Evolutionary conservation across 371 early-diverging fungal genomes (phyloP), one percentile per base, ranked within the genome.

Genomic region (Chytridiales sp.): DNA sequence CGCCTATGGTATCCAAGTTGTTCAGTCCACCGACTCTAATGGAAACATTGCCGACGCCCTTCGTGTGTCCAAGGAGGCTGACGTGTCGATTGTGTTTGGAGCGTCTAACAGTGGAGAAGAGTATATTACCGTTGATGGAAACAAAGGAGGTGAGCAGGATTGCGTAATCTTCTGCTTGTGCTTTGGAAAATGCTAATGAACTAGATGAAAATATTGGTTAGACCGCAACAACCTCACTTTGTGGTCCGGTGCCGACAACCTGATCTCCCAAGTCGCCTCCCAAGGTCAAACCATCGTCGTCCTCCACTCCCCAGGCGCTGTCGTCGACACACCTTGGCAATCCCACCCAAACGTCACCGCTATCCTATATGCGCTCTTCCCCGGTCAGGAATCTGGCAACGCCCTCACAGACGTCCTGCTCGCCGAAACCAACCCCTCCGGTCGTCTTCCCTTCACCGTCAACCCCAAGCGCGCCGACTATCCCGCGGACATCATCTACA

Each of bases 351-450:
- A 82, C 62, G 52, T 75, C 42, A 80, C 72, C 42, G 82, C 83
- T 15, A 66, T 84, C 44, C 61, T 83, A 30, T 73, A 73, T 61
- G 74, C 82, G 24, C 73, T 76, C 40, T 54, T 77, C 27, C 75
- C 77, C 15, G 76, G 78, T 32, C 81, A 85, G 73, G 85, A 84
- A 54, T 69, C 79, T 24, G 85, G 85, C 35, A 83, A 83, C 49
- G 69, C 82, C 29, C 60, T 85, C 31, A 80, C 83, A 6, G 82
- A 83, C 59, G 68, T 86, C 8, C 62, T 87, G 4, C 85, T 84
- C 68, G 87, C 85, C 34, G 73, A 74, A 44, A 69, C 79, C 35
- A 85, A 84, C 52, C 87, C 87, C 17, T 79, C 80, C 21, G 83
- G 80, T 8, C 71, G 81, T 26, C 64, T 87, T 11, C 87, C 87